Evolutionary conservation across 2,329 filamentous ascomycete species (phyloP).

Genomic region (Knufia petricola): DNA sequence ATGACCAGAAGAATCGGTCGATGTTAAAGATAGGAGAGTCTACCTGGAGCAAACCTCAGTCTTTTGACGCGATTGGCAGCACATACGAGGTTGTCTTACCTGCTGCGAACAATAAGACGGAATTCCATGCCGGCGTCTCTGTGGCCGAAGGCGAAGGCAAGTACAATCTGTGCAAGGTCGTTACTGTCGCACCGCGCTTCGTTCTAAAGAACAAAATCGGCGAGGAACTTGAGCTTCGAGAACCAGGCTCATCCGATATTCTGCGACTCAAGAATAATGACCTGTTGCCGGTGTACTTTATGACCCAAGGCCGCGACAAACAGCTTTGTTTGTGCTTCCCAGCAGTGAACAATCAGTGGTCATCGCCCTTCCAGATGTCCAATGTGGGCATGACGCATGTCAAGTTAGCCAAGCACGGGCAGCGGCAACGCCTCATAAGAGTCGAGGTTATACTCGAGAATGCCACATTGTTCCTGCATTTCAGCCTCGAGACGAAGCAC

Average conservation of each 20-base stretch:
- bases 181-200: slow-evolving; percentile 85
- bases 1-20: slow-evolving; percentile 85
- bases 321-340: slow-evolving; percentile 89
- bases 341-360: slow-evolving; percentile 94
- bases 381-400: slow-evolving; percentile 87
- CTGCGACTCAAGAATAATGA: slow-evolving; percentile 69
- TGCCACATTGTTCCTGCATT: slow-evolving; percentile 84
- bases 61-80: slow-evolving; percentile 94
- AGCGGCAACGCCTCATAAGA: slow-evolving; percentile 78
- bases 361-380: slow-evolving; percentile 93
- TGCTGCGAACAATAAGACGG: slow-evolving; percentile 58
- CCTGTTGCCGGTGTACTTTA: slow-evolving; percentile 76
- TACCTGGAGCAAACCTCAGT: slow-evolving; percentile 93
- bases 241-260: slow-evolving; percentile 81
- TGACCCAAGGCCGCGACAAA: slow-evolving; percentile 73
- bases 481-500: slow-evolving; percentile 83
- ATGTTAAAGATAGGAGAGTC: slow-evolving; percentile 81
- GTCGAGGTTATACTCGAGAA: slow-evolving; percentile 86
- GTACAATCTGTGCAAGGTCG: slow-evolving; percentile 93
- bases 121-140: slow-evolving; percentile 85
- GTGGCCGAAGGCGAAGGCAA: slow-evolving; percentile 89
- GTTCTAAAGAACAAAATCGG: slow-evolving; percentile 86
- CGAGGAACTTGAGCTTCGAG: slow-evolving; percentile 80
- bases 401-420: slow-evolving; percentile 82
- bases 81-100: slow-evolving; percentile 78